Evolutionary conservation across 371 early-diverging fungal species (phyloP), one percentile per base, ranked within the genome.

Genomic region (Apophysomyces variabilis): DNA sequence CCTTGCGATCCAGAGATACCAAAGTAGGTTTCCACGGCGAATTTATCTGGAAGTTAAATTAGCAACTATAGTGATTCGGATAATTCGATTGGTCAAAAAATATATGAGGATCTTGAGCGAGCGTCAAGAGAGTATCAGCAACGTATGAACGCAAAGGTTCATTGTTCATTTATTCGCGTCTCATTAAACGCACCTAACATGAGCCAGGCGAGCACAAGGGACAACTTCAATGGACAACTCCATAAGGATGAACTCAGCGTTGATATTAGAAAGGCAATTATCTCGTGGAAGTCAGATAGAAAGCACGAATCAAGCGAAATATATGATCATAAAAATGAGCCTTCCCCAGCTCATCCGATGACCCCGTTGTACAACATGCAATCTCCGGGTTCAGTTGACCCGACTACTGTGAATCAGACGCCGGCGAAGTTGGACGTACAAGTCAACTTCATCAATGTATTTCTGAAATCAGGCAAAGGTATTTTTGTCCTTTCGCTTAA

Each of bases 121-220:
- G 50, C 60, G 16, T 59, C 67, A 5, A 57, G 35, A 8, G 62
- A 64, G 43, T 64, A 45, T 16, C 61, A 57, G 2, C 58, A 66
- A 38, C 69, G 68, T 3, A 66, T 61, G 38, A 73, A 72, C 35
- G 61, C 71, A 2, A 68, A 64, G 14, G 39, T 83, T 6, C 61
- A 65, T 14, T 77, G 73, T 57, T 67, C 75, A 1, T 79, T 80
- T 50, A 78, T 83, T 57, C 81, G 84, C 5, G 7, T 81, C 1
- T n/a, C 71, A 12, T 60, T 85, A 3, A 66, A 70, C 62, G 74
- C 75, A 8, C 85, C 85, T 16, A 79, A 85, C 62, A 80, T 85
- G 81, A 80, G 77, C 46, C 65, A 66, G 41, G 60, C 67, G 9
- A 82, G 66, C 35, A 70, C 69, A 14, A 59, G 76, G 21, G 74